phyloP scores from a whole-genome alignment of 148 eudicot species.

The Silene conica region DNA sequence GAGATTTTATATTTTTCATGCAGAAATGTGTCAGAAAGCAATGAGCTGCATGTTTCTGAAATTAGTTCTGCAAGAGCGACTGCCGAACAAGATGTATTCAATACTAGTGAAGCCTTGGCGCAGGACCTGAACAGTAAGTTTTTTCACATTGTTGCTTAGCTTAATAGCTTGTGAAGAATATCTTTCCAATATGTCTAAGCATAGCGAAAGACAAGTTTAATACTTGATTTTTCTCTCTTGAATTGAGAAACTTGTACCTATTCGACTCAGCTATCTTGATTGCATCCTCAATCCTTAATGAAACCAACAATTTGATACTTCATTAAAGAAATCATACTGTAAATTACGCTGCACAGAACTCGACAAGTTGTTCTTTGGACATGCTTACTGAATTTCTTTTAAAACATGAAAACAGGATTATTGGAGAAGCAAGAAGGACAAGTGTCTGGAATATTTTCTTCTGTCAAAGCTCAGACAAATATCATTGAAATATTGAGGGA shows the following conservation, averaged over 20 bases:
- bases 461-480: conserved; percentile 51
- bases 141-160: background rate
- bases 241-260: no score
- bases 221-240: background rate
- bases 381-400: conserved; percentile 1
- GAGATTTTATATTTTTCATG: conserved; percentile 10
- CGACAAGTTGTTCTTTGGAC: background rate
- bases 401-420: conserved; percentile 34
- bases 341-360: background rate
- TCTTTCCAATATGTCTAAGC: background rate
- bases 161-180: background rate
- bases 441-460: conserved; percentile 42
- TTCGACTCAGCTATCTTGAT: background rate
- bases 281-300: background rate
- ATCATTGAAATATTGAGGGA: conserved; percentile 46
- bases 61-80: conserved; percentile 53
- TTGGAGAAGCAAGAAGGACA: conserved; percentile 54
- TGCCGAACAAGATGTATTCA: conserved; percentile 57
- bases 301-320: background rate
- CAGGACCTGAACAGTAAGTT: conserved; percentile 54
- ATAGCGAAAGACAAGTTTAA: background rate
- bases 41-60: conserved; percentile 65
- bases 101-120: conserved; percentile 49
- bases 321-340: background rate
- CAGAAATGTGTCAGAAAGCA: conserved; percentile 52